Evolutionary conservation across 192 early-diverging fungal genomes (phyloP), one percentile per base, ranked within the genome.

Genomic region (Entomortierella parvispora): DNA sequence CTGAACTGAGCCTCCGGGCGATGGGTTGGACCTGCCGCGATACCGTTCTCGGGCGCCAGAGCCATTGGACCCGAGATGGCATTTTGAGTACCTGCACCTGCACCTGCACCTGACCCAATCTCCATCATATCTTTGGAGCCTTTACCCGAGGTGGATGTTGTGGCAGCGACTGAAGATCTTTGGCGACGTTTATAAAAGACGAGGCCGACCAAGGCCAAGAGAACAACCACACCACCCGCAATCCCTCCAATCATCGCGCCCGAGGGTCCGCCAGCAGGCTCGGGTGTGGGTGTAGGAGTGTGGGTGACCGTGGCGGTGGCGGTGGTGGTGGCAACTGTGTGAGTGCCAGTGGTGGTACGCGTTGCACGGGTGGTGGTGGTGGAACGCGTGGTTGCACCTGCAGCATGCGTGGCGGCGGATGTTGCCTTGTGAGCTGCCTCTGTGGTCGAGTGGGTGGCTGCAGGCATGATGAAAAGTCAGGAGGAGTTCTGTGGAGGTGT

Each of bases 1-100:
- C 74, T 44, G 47, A 77, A 77, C n/a, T 77, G 59, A 1, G 74
- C 74, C 43, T 77, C 74, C 11, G 74, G 47, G 22, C 65, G 65
- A 43, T 77, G 65, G 2, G 51, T 40, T 2, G 74, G 74, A 2
- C 46, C 23, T 9, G 65, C 17, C 9, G 44, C 58, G 25, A 47
- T 58, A 1, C 65, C 74, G 15, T 64, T 28, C 2, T 63, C 60
- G 47, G 74, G 74, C 25, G 74, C 64, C 42, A 76, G 42, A 8
- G 74, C 47, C 66, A 77, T 64, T 12, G 74, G 74, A 3, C 74
- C 74, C 10, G 74, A 77, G 42, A 77, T 67, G 26, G 50, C 59
- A 18, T 70, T 70, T 10, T 29, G 25, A 0, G 18, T 32, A 10
- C n/a, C n/a, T n/a, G n/a, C n/a, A n/a, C n/a, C n/a, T n/a, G 25